Evolutionary conservation across 441 rosid genomes (phyloP).

Genomic region (Erysimum cheiri): DNA sequence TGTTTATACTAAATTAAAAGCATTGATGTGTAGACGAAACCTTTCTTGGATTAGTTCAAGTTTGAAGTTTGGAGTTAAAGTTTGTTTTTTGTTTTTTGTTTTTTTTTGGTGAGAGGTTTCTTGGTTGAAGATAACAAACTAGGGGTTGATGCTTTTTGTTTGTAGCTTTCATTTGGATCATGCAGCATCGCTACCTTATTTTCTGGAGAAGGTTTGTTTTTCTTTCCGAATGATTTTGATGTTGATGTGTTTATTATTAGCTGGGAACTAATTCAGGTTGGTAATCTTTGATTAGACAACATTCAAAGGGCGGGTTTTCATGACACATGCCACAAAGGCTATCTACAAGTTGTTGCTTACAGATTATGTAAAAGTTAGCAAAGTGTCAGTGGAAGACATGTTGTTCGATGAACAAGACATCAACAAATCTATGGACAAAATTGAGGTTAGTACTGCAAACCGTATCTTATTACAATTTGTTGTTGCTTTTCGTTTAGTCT

Average conservation of each 20-base stretch:
- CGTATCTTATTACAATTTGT: background rate
- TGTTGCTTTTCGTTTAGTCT: background rate
- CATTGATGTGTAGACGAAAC: background rate
- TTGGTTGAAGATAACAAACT: constrained; percentile 6
- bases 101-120: constrained; percentile 6
- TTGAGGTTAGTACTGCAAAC: constrained; percentile 61
- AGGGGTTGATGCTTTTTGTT: constrained; percentile 20
- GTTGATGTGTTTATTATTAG: background rate
- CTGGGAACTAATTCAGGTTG: constrained; percentile 25
- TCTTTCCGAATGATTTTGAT: background rate
- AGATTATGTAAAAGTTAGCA: constrained; percentile 94
- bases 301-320: constrained; percentile 86
- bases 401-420: constrained; percentile 88
- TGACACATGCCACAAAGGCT: constrained; percentile 97
- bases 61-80: too few relatives aligned
- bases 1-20: too few relatives aligned
- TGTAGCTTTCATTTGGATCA: constrained; percentile 99
- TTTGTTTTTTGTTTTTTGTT: too few relatives aligned
- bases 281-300: constrained; percentile 64
- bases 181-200: constrained; percentile 93
- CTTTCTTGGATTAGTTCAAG: constrained; percentile 18
- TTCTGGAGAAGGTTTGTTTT: constrained; percentile 79
- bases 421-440: constrained; percentile 83
- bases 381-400: constrained; percentile 94
- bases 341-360: constrained; percentile 79